Percentiles rank a stretch among this genome's conserved stretches.
Evolutionary conservation across 2,329 filamentous ascomycete species (phyloP).

Genomic region (Chrysoporthe austroafricana): DNA sequence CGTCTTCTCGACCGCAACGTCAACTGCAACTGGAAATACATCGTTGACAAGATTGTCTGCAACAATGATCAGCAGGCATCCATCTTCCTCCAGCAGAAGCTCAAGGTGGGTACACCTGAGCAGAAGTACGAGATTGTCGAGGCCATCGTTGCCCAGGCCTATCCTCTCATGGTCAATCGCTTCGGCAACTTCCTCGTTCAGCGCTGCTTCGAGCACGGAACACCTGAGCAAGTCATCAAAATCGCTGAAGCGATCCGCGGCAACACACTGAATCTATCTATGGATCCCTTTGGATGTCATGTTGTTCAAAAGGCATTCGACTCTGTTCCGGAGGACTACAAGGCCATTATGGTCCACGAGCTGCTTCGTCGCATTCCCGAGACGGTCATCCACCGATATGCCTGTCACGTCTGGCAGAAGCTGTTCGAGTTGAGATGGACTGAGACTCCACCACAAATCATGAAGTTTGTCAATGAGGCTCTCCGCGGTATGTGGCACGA

Average conservation of each 20-base stretch:
- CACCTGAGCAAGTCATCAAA: constrained; percentile 88
- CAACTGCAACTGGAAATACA: constrained; percentile 99
- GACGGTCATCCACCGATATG: constrained; percentile 97
- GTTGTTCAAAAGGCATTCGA: constrained; percentile 99
- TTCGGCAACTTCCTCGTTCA: constrained; percentile 99
- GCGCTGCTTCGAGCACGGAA: constrained; percentile 98
- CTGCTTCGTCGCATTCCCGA: constrained; percentile 93
- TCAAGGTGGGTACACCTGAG: constrained; percentile 92
- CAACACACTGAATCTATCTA: constrained; percentile 90
- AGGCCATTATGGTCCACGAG: constrained; percentile 98
- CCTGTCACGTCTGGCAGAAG: constrained; percentile 99
- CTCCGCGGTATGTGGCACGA: constrained; percentile 98
- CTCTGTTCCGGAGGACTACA: constrained; percentile 95
- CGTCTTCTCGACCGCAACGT: constrained; percentile 93
- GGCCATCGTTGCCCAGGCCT: constrained; percentile 92
- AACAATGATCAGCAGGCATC: constrained; percentile 99
- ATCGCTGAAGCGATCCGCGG: constrained; percentile 94
- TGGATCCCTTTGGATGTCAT: constrained; percentile 98
- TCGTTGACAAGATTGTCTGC: constrained; percentile 99
- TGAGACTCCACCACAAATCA: constrained; percentile 93
- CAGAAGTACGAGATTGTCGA: constrained; percentile 98
- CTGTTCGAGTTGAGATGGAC: constrained; percentile 97
- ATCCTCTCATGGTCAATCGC: constrained; percentile 95
- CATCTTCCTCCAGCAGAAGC: constrained; percentile 98
- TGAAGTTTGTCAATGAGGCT: constrained; percentile 97